Conservation (phyloP, 1,139 yeast species). For the Lodderomyces oxycetoniae region DNA sequence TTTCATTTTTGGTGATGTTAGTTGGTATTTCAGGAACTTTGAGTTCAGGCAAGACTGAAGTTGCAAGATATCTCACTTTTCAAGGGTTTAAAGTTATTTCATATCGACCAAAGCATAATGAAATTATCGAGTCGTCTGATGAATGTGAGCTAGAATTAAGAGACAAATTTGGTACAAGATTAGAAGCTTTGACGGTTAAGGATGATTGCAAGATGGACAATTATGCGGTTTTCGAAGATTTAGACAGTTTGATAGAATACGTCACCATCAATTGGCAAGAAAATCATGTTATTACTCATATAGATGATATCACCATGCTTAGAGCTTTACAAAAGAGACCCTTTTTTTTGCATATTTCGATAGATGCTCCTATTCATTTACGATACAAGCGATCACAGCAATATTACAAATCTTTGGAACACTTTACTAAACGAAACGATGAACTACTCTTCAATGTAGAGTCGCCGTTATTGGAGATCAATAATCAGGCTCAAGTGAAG, state of each 20-base stretch:
- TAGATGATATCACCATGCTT: conserved; percentile 41
- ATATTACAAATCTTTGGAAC: conserved; percentile 23
- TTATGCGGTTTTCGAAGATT: conserved; percentile 23
- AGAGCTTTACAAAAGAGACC: conserved; percentile 65
- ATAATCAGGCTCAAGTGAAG: conserved; percentile 54
- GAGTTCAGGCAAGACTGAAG: conserved; percentile 66
- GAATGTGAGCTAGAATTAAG: conserved; percentile 6
- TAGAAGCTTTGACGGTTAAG: conserved; percentile 3
- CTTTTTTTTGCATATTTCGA: conserved; percentile 73
- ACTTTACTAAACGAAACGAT: conserved; percentile 48
- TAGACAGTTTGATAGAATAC: conserved; percentile 50
- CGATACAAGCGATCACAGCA: conserved; percentile 44
- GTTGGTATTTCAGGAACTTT: conserved; percentile 73
- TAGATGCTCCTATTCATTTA: conserved; percentile 66
- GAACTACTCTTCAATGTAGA: conserved; percentile 31
- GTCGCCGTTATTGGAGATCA: conserved; percentile 45
- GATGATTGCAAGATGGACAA: conserved; percentile 14
- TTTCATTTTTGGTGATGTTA: too few species aligned
- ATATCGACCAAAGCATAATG: conserved; percentile 9
- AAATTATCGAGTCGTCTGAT: conserved; percentile 7
- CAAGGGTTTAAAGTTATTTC: conserved; percentile 50
- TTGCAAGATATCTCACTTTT: conserved; percentile 51
- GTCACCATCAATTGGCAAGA: conserved; percentile 70
- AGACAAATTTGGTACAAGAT: too few species aligned
- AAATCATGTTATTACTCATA: conserved; percentile 56